Percentiles rank a stretch among this genome's conserved stretches.
These are phyloP conservation scores for Lenzites betulinus DNA, from an alignment of 768 basidiomycete species.

Conservation along the genomic window DNA sequence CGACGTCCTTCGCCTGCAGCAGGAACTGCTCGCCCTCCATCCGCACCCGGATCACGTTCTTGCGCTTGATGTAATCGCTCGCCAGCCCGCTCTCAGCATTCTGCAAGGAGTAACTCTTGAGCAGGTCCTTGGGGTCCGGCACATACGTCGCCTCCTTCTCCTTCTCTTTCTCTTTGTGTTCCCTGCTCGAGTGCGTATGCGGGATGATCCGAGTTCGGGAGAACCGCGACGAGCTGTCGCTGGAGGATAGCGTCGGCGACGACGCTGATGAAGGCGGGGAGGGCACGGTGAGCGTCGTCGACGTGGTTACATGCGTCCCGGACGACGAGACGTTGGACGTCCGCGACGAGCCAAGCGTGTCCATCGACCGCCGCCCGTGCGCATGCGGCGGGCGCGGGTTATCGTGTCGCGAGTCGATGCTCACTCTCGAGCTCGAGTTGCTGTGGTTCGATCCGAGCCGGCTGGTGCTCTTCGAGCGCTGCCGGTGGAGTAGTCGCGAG, in stretches of 20 bases:
- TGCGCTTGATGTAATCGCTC: slow-evolving; percentile 91
- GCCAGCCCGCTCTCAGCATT: slow-evolving; percentile 92
- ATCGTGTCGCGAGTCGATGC: slow-evolving; percentile 26
- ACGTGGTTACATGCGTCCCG: neutral
- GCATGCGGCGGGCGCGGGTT: slow-evolving; percentile 10
- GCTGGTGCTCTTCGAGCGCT: slow-evolving; percentile 27
- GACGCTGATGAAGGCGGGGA: slow-evolving; percentile 2
- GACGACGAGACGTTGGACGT: slow-evolving; percentile 17
- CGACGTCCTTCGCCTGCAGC: slow-evolving; percentile 82
- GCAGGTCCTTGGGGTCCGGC: slow-evolving; percentile 52
- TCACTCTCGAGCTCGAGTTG: slow-evolving; percentile 22
- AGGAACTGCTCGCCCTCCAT: slow-evolving; percentile 97
- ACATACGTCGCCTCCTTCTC: slow-evolving; percentile 12
- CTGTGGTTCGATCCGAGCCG: slow-evolving; percentile 4
- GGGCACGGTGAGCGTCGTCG: slow-evolving; percentile 3
- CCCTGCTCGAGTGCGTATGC: slow-evolving; percentile 15
- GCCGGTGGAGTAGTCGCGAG: slow-evolving; percentile 46
- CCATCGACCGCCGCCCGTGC: slow-evolving; percentile 14
- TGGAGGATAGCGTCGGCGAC: neutral
- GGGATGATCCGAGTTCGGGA: slow-evolving; percentile 18
- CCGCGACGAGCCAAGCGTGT: slow-evolving; percentile 16
- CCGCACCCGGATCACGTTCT: slow-evolving; percentile 90
- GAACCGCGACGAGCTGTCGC: slow-evolving; percentile 17
- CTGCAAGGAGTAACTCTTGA: slow-evolving; percentile 81
- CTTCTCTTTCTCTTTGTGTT: neutral